Evolutionary conservation across 306 rosid genomes (phyloP), one percentile per base, ranked within the genome.

Genomic region (Biancaea sappan): DNA sequence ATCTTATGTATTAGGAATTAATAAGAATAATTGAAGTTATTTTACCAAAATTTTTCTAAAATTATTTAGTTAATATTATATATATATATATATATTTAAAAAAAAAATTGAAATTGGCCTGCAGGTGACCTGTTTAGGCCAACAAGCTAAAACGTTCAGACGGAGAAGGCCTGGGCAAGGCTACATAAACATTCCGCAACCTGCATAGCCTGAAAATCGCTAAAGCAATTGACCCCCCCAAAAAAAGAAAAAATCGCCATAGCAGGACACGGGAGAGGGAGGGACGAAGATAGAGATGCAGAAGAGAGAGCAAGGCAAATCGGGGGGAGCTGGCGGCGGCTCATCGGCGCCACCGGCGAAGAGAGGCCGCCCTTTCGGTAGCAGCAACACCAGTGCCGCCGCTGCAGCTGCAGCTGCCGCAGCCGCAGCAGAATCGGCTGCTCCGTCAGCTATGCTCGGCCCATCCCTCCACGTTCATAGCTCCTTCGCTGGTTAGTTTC

Each of bases 401-500:
- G 69, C 87, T 50, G 82, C 95, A 24, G 91, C 82, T 0, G 69
- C 87, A 3, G 86, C 93, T 1, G 88, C 92, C 0, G 81, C 91
- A 0, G 82, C 88, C 2, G 86, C 93, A 1, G 89, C 85, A 2
- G 96, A 92, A 58, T 77, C 65, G 12, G 88, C 84, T 0, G 98
- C 93, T 84, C 99, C 98, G 21, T 84, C 93, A 14, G 70, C 90
- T 32, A 91, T 92, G 8, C 97, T 95, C 2, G 98, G 99, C 13
- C 99, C 98, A 57, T 95, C 99, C 69, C 91, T 92, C 54, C 99
- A 87, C 79, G 93, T 95, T 66, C 99, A 95, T 64, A 92, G 81
- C 78, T 83, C 96, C 57, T 95, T 95, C 73, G 95, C 92, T 3
- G 99, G 99, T 95, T 50, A 71, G 91, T 85, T 47, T 47, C 13